A percentile compares a stretch with the other conserved stretches of the same genome.
Evolutionary conservation across 1,139 yeast genomes (phyloP).

Genomic region (Meyerozyma carpophila): DNA sequence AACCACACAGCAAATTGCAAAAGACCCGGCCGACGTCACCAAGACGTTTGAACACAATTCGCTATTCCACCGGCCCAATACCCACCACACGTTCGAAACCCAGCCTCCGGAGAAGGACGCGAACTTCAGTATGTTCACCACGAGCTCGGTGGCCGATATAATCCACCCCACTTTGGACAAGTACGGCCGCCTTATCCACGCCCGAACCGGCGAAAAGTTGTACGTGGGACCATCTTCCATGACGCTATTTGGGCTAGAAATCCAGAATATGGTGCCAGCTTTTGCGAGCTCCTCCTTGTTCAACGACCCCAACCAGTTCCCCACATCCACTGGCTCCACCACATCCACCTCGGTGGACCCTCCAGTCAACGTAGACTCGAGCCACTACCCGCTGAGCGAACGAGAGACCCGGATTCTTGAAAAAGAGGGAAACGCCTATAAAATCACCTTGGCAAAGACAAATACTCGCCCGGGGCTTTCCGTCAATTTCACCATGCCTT

Average conservation of each 20-base stretch:
- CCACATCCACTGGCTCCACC: conserved; percentile 5
- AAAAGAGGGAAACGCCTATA: conserved; percentile 71
- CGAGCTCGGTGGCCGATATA: conserved; percentile 27
- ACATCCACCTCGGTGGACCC: conserved; percentile 4
- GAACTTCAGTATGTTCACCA: conserved; percentile 1
- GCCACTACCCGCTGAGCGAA: conserved; percentile 13
- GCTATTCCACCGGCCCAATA: conserved; percentile 1
- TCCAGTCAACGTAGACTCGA: conserved; percentile 5
- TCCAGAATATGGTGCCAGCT: conserved; percentile 54
- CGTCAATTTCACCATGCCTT: conserved; percentile 66
- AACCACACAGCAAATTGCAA: background rate
- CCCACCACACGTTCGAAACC: conserved; percentile 1
- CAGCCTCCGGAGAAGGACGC: background rate
- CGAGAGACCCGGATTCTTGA: conserved; percentile 49
- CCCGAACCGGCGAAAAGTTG: conserved; percentile 68
- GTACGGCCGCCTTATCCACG: conserved; percentile 64
- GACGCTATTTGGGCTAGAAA: conserved; percentile 75
- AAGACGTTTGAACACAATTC: conserved; percentile 1
- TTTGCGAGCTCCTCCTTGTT: conserved; percentile 16
- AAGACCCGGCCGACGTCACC: background rate
- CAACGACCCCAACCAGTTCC: conserved; percentile 6
- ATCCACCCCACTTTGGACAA: conserved; percentile 65
- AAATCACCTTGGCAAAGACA: conserved; percentile 62
- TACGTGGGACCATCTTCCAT: conserved; percentile 78
- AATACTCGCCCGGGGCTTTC: conserved; percentile 63